A percentile compares a stretch with the other conserved stretches of the same genome.
These are phyloP conservation scores for Pigoraptor vietnamica DNA, from an alignment of 78 protist species.

Conservation along the genomic window DNA sequence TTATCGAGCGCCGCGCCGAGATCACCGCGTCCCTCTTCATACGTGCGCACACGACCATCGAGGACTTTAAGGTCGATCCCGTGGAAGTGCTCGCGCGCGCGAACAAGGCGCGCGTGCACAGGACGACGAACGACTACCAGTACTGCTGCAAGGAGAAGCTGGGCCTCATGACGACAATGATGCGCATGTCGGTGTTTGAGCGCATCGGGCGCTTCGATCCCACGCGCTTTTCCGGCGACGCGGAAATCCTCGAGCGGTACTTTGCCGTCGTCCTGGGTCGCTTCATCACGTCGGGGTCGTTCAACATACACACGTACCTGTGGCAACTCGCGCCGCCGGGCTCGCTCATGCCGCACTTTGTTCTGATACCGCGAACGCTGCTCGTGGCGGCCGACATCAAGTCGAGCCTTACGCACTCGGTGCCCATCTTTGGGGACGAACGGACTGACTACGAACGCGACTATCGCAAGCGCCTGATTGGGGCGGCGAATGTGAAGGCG, in stretches of 20 bases:
- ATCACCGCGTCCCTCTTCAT: not conserved
- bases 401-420: not conserved
- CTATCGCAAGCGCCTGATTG: no score
- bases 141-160: not conserved
- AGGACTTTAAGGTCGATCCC: not conserved
- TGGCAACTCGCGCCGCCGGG: not conserved
- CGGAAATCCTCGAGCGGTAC: not conserved
- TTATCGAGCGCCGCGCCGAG: not conserved
- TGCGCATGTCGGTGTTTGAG: not conserved
- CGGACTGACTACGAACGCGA: not conserved
- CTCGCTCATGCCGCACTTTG: not conserved
- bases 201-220: not conserved
- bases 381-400: not conserved
- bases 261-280: not conserved
- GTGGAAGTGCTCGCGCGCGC: not conserved
- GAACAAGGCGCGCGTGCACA: not conserved
- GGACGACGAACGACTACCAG: not conserved
- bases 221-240: not conserved
- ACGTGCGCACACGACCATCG: not conserved
- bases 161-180: not conserved
- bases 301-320: not conserved
- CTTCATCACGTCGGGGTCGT: not conserved
- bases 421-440: not conserved
- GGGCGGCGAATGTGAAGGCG: no score
- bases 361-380: not conserved